Conservation (phyloP, 345 rosid species). For the Acer negundo region DNA sequence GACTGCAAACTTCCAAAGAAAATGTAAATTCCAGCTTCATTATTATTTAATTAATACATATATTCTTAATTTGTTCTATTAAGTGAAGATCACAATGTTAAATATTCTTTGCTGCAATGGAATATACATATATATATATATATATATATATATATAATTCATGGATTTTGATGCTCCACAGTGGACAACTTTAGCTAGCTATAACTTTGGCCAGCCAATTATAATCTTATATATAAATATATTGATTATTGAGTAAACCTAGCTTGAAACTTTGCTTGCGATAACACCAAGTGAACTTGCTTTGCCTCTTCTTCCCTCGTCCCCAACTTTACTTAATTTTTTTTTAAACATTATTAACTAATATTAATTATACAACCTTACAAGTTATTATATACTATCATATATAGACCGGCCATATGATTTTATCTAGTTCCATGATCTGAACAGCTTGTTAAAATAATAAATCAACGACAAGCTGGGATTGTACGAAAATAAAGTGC, state of each 20-base stretch:
- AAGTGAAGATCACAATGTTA: constrained; percentile 1
- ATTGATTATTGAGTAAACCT: background rate
- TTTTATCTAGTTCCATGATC: too few species aligned
- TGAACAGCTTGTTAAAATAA: too few species aligned
- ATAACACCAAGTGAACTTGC: background rate
- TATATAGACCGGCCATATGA: too few species aligned
- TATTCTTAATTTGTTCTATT: background rate
- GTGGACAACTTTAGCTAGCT: too few species aligned
- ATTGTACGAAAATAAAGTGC: background rate
- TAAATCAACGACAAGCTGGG: too few species aligned
- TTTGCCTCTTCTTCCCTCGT: background rate
- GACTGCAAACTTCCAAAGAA: background rate
- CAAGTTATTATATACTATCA: too few species aligned
- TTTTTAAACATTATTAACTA: too few species aligned
- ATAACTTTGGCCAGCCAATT: background rate
- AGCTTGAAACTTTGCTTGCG: constrained; percentile 1
- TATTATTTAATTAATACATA: too few species aligned
- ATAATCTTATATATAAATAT: background rate
- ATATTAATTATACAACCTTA: too few species aligned
- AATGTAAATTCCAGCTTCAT: background rate
- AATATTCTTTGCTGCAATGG: background rate
- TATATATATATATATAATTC: background rate
- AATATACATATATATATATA: background rate
- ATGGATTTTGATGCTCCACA: too few species aligned
- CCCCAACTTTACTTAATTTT: background rate